Percentiles rank a stretch among this genome's conserved stretches.
These are phyloP conservation scores for Aureobasidium sp. DNA, from an alignment of 2,329 filamentous ascomycete species.

Conservation along the genomic window DNA sequence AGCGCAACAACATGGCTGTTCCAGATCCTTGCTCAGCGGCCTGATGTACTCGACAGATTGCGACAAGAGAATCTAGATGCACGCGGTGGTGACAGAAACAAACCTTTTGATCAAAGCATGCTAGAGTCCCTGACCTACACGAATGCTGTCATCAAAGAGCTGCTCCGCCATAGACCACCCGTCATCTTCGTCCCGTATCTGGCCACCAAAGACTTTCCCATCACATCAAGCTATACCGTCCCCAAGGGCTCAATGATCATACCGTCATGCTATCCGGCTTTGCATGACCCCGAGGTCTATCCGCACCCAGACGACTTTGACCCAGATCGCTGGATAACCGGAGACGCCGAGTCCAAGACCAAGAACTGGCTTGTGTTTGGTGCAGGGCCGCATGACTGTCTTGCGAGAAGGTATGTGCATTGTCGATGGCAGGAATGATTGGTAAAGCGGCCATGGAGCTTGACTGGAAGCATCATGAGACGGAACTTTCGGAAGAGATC, in stretches of 20 bases:
- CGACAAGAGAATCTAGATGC: constrained; percentile 52
- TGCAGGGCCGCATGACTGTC: constrained; percentile 89
- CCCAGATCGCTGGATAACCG: constrained; percentile 83
- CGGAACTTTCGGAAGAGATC: constrained; percentile 80
- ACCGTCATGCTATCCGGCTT: constrained; percentile 79
- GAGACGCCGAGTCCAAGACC: constrained; percentile 79
- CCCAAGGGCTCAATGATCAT: constrained; percentile 95
- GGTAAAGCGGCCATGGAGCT: constrained; percentile 50
- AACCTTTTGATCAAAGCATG: constrained; percentile 31
- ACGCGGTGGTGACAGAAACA: constrained; percentile 15
- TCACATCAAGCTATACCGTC: constrained; percentile 74
- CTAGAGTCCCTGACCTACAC: constrained; percentile 46
- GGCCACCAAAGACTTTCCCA: constrained; percentile 88
- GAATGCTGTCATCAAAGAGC: constrained; percentile 47
- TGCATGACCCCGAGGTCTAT: constrained; percentile 89
- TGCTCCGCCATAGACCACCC: constrained; percentile 46
- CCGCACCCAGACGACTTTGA: constrained; percentile 81
- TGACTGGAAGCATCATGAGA: constrained; percentile 87
- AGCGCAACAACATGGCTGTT: constrained; percentile 92
- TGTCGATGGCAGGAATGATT: constrained; percentile 10
- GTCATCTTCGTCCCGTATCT: constrained; percentile 54
- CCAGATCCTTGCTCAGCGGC: constrained; percentile 87
- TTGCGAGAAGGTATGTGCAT: constrained; percentile 51
- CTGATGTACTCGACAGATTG: constrained; percentile 83
- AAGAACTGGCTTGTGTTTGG: constrained; percentile 99